Base-by-base conservation (phyloP, 169 alveolate species). In the Plasmodium malariae region DNA sequence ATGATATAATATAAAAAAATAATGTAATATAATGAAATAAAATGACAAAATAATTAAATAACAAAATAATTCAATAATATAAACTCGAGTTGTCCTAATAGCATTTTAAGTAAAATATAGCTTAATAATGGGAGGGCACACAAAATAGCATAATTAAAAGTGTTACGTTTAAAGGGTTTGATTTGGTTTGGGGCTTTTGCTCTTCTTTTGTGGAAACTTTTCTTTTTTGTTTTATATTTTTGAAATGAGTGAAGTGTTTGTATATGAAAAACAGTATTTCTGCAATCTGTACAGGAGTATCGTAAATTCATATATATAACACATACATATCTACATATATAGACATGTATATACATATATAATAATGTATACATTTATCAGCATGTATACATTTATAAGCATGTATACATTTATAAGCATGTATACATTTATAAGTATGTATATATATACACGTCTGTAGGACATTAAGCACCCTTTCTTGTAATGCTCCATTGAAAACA, bases 211-310 rank as follows among this genome's bases (percentile, higher is more conserved):
- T 68, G 14, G n/a, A 14, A 11, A 32, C n/a, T 7, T 19, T 21
- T 68, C 26, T 68, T 68, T 21, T 26, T 68, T 24, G 19, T 14
- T 65, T 37, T 37, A 32, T 65, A 34, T 65, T 11, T 19, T 37
- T 68, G 36, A 68, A 40, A 43, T 40, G n/a, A 43, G 6, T 48
- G 26, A 26, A 68, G 21, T 68, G 7, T 24, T 68, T 68, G 40
- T 68, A 45, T 24, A 68, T 37, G 14, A 68, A 68, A 21, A 40
- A 28, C 19, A 68, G 24, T 14, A 68, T 1, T 7, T 68, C 63
- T 68, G 26, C 14, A 24, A 68, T n/a, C 78, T 68, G 37, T 3
- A 1, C 3, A 43, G 14, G 26, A 14, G 5, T 3, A 21, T 55
- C 14, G 26, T 1, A n/a, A n/a, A 1, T 6, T n/a, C 2, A 19